Evolutionary conservation across 2,329 filamentous ascomycete species (phyloP), one percentile per base, ranked within the genome.

Genomic region (Ilyonectria robusta): DNA sequence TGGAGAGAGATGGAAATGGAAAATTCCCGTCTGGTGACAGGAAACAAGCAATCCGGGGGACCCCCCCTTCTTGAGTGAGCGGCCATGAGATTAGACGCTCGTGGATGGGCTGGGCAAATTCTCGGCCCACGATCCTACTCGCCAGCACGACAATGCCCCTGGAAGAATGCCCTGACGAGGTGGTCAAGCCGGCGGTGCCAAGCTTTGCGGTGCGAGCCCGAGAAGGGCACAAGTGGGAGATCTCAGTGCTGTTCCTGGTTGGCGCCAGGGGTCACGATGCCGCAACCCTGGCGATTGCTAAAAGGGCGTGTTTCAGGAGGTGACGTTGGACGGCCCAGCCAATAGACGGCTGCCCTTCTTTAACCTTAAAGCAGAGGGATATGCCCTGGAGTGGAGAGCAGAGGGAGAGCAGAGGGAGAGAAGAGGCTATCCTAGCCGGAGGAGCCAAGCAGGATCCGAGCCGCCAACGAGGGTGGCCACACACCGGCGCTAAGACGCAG

Each of bases 171-270:
- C 40, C 56, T 60, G 61, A 51, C 44, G 59, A 33, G 57, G 58
- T 61, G 55, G 62, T 53, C 46, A 48, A 50, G 56, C 54, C 64
- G 58, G 37, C 35, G 48, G 57, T 59, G 69, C 65, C 65, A 62
- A 68, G 70, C 47, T 65, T 63, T 48, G 37, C 47, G 59, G 63
- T 37, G 44, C 65, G 59, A 59, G 51, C 42, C 23, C 61, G 46
- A 62, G 54, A 46, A 51, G 35, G 59, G 44, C 26, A n/a, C 47
- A 60, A 66, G 50, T 60, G 59, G 69, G 58, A 74, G 72, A 74
- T 75, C 72, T 67, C 61, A 66, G 37, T 31, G 42, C 50, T 57
- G 69, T 66, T 56, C 71, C 71, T 71, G 48, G 66, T 53, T 56
- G 58, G 67, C 26, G 37, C 59, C 48, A 54, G 48, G 50, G 59